phyloP scores from a whole-genome alignment of 2,329 filamentous ascomycete genomes.

The Fonsecaea pedrosoi region DNA sequence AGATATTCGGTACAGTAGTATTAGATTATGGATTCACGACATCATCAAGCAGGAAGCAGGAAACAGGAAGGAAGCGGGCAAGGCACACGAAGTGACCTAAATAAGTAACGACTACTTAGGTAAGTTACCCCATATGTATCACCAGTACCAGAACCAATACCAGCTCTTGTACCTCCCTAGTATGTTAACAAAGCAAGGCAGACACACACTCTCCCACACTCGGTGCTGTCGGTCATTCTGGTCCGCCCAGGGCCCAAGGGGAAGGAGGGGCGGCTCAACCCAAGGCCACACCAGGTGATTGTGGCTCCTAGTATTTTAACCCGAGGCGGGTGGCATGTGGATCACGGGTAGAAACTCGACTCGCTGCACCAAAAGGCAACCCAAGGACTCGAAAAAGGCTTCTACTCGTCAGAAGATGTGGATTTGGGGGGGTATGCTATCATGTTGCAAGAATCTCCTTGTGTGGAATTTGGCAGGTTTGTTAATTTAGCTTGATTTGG shows the following conservation, averaged over 20 bases:
- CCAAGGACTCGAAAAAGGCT: neutral
- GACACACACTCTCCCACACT: neutral
- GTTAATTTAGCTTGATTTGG: neutral
- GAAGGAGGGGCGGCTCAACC: neutral
- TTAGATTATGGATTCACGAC: too few relatives aligned
- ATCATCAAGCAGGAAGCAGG: too few relatives aligned
- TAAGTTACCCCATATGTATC: too few relatives aligned
- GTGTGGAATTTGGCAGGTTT: neutral
- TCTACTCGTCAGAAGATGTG: neutral
- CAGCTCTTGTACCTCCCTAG: neutral
- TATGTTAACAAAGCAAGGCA: neutral
- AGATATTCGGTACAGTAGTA: too few relatives aligned
- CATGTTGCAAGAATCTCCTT: neutral
- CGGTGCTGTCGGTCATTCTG: neutral
- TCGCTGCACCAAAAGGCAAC: neutral
- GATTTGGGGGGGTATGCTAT: neutral
- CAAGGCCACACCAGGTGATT: slow-evolving; percentile 14
- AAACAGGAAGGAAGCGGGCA: too few relatives aligned
- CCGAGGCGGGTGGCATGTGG: neutral
- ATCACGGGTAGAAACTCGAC: neutral
- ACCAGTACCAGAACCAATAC: too few relatives aligned
- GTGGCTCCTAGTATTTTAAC: neutral
- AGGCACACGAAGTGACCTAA: too few relatives aligned
- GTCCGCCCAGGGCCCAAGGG: neutral
- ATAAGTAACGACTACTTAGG: too few relatives aligned